Base-by-base conservation (phyloP, 371 early-diverging fungal genomes). In the Actinomortierella wolfii region DNA sequence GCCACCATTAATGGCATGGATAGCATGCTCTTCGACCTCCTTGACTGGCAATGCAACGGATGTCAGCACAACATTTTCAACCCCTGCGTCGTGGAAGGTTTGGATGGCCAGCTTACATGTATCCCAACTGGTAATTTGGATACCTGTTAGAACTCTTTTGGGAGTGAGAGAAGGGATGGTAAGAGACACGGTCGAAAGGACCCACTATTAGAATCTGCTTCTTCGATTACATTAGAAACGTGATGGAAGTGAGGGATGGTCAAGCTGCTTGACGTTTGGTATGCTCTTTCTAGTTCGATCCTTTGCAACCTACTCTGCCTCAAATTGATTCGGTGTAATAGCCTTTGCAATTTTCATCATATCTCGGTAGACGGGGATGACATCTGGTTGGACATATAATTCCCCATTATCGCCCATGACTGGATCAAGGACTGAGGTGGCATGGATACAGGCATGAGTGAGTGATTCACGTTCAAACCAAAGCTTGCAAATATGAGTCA, bases 321-420 rank as follows among this genome's bases (percentile, higher is more conserved):
- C 97, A 49, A 91, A 94, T 58, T 90, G 93, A 76, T 97, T 97
- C 1, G 97, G 97, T n/a, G 94, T 93, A 17, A 94, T 78, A 20
- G 94, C 77, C 54, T 90, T 81, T 13, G 94, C 92, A 20, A 88
- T 67, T 20, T 83, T 84, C 62, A 85, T 76, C 50, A 93, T 76
- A 28, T 85, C 71, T 46, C 87, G 83, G 78, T 97, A 97, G 17
- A 94, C 66, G 2, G 86, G 88, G 4, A 96, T 82, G 21, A 93
- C 84, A 47, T 92, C 94, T 25, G 81, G 64, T 0, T 92, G 86
- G 39, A 96, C 94, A 73, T 97, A 96, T 13, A 97, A 70, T 13
- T 81, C 71, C 8, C 90, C 93, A 67, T 92, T 83, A 76, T 97
- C 97, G 21, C 97, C 97, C 83, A 97, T 87, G 2, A 97, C 97